These are phyloP conservation scores for Eucalyptus albens DNA, from an alignment of 345 rosid species.

Conservation along the genomic window DNA sequence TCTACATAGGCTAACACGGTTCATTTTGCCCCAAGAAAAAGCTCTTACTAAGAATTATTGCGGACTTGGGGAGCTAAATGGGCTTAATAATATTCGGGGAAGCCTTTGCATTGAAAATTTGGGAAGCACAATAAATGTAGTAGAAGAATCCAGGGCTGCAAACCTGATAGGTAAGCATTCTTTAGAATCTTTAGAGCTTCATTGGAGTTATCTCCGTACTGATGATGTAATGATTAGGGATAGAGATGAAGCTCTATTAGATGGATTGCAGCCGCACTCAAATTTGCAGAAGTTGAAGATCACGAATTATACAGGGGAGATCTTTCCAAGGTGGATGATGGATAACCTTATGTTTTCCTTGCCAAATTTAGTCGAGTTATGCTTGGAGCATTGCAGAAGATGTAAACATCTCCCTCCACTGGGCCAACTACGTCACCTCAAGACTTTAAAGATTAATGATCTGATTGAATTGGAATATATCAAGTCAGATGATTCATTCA, in stretches of 20 bases:
- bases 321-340: neutral
- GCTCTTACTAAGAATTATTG: neutral
- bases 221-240: neutral
- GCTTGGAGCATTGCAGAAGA: neutral
- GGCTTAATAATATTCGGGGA: neutral
- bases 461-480: neutral
- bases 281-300: neutral
- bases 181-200: neutral
- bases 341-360: neutral
- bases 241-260: neutral
- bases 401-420: neutral
- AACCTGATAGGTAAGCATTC: neutral
- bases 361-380: neutral
- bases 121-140: neutral
- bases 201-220: accelerated
- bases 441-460: accelerated
- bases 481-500: neutral
- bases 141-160: neutral
- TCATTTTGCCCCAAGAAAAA: neutral
- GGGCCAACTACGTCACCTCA: neutral
- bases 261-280: neutral
- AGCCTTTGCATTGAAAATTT: neutral
- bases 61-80: neutral
- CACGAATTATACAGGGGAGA: accelerated
- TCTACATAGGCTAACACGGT: neutral